These are phyloP conservation scores for Eutypa lata DNA, from an alignment of 2,329 filamentous ascomycete species.

Conservation along the genomic window DNA sequence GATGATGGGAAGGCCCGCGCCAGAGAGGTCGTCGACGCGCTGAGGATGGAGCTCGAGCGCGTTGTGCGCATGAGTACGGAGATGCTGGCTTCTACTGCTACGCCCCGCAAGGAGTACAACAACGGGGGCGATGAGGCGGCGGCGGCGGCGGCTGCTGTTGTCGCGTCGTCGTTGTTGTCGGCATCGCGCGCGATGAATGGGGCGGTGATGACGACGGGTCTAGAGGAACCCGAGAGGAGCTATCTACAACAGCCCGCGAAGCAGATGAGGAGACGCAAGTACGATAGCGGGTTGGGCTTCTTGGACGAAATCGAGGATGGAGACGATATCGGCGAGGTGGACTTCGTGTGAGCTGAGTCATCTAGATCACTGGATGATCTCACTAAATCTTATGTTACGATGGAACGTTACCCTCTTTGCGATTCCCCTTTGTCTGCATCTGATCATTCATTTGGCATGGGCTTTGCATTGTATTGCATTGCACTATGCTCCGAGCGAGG, in stretches of 20 bases:
- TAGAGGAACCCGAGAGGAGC: constrained; percentile 5
- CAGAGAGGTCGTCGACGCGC: constrained; percentile 42
- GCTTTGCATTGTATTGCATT: too few species aligned
- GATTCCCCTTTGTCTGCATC: too few species aligned
- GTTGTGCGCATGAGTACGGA: constrained; percentile 45
- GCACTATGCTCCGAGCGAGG: too few species aligned
- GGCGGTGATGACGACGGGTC: too few species aligned
- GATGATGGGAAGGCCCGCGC: constrained; percentile 38
- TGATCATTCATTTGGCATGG: too few species aligned
- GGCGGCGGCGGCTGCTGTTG: not conserved
- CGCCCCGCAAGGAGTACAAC: not conserved
- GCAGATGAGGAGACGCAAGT: constrained; percentile 42
- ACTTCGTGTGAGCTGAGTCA: not conserved
- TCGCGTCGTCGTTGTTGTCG: too few species aligned
- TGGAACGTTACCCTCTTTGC: too few species aligned
- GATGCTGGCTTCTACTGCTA: constrained; percentile 28
- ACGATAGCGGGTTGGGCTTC: constrained; percentile 55
- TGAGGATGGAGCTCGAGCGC: constrained; percentile 50
- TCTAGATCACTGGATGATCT: not conserved
- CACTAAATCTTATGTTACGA: not conserved
- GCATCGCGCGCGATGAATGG: too few species aligned
- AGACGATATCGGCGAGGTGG: constrained; percentile 7
- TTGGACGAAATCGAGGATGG: constrained; percentile 50
- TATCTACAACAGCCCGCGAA: constrained; percentile 20
- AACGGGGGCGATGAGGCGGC: constrained; percentile 8